These are phyloP conservation scores for Exophiala sp. DNA, from an alignment of 2,329 filamentous ascomycete species.

Conservation along the genomic window DNA sequence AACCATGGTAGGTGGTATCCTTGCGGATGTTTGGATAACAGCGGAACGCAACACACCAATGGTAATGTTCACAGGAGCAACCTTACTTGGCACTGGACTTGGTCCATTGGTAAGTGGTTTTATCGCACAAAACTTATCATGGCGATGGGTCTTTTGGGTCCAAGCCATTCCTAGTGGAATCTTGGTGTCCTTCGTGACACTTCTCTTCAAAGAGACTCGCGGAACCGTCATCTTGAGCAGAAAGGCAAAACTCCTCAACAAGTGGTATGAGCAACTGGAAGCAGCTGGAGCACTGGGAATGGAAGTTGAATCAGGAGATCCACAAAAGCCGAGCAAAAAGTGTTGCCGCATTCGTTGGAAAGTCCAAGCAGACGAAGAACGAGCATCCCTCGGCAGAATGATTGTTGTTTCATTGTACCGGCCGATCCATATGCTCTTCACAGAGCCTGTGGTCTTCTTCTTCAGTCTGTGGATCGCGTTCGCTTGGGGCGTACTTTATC, in stretches of 20 bases:
- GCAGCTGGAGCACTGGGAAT: constrained; percentile 53
- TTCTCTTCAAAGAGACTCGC: constrained; percentile 78
- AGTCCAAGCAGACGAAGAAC: constrained; percentile 24
- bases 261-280: constrained; percentile 75
- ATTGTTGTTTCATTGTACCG: constrained; percentile 24
- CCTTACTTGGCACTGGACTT: constrained; percentile 73
- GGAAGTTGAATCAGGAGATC: constrained; percentile 59
- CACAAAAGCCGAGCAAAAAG: constrained; percentile 49
- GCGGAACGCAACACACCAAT: constrained; percentile 81
- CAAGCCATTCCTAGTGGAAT: constrained; percentile 69
- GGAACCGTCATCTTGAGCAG: constrained; percentile 74
- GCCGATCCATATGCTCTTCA: constrained; percentile 51
- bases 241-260: constrained; percentile 70
- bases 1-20: constrained; percentile 88
- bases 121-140: constrained; percentile 64
- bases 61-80: constrained; percentile 77
- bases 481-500: constrained; percentile 82
- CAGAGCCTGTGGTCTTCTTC: constrained; percentile 61
- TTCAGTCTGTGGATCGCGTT: constrained; percentile 90
- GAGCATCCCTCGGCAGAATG: constrained; percentile 22
- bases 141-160: constrained; percentile 88
- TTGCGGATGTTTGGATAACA: constrained; percentile 79
- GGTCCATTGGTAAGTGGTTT: constrained; percentile 71
- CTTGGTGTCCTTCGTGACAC: constrained; percentile 60
- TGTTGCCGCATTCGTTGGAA: constrained; percentile 28